These are phyloP conservation scores for Neurospora discreta DNA, from an alignment of 495 filamentous ascomycete genomes.

Conservation along the genomic window DNA sequence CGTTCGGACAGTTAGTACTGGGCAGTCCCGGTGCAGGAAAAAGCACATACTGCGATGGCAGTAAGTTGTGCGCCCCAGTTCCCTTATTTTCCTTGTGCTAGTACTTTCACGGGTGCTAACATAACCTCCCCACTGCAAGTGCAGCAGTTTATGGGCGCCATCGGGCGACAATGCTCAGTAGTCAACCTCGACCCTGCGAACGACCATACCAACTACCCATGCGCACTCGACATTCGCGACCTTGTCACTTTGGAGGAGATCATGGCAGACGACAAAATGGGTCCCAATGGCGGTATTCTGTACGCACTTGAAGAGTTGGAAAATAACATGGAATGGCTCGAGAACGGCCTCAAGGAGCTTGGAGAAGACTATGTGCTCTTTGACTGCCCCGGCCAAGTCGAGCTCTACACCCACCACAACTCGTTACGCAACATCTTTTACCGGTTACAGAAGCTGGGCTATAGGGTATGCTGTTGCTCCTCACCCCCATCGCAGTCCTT, in stretches of 20 bases:
- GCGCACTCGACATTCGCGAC: constrained; percentile 81
- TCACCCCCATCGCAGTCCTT: not conserved
- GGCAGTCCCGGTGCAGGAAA: constrained; percentile 92
- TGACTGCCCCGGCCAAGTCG: constrained; percentile 93
- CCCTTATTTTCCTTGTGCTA: not conserved
- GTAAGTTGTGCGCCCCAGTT: constrained; percentile 25
- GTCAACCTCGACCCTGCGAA: constrained; percentile 98
- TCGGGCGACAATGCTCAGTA: constrained; percentile 85
- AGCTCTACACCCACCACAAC: constrained; percentile 89
- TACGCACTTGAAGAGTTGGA: constrained; percentile 95
- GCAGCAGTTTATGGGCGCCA: constrained; percentile 93
- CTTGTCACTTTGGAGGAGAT: constrained; percentile 85
- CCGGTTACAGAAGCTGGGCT: constrained; percentile 80
- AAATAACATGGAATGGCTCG: constrained; percentile 81
- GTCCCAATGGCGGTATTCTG: constrained; percentile 83
- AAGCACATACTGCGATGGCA: constrained; percentile 95
- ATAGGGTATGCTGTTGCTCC: constrained; percentile 51
- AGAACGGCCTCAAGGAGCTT: constrained; percentile 61
- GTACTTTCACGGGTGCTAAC: constrained; percentile 1
- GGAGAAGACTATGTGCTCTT: constrained; percentile 90
- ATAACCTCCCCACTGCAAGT: constrained; percentile 28
- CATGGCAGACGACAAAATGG: constrained; percentile 84
- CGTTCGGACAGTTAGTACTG: constrained; percentile 66
- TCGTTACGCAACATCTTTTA: constrained; percentile 87
- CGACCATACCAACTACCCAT: constrained; percentile 67